These are phyloP conservation scores for Monosporascus cannonballus DNA, from an alignment of 2,329 filamentous ascomycete genomes.

Conservation along the genomic window DNA sequence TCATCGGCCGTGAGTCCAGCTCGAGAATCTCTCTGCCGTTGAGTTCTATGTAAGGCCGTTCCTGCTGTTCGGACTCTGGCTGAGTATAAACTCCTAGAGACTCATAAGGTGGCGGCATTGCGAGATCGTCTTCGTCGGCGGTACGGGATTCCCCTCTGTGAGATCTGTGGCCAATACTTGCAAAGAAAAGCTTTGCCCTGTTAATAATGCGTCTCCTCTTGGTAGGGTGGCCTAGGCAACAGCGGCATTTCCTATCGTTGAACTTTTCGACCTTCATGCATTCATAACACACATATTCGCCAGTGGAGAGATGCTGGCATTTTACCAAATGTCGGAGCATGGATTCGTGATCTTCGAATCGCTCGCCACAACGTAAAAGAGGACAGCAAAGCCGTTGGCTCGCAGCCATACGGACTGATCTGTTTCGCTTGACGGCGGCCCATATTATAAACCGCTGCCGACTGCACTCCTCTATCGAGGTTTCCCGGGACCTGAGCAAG, in stretches of 20 bases:
- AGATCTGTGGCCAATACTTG: slow-evolving; percentile 43
- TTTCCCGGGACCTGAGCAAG: slow-evolving; percentile 35
- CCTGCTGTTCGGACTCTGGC: slow-evolving; percentile 7
- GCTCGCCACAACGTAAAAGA: slow-evolving; percentile 43
- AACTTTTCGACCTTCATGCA: slow-evolving; percentile 47
- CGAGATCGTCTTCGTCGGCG: slow-evolving; percentile 26
- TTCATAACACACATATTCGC: slow-evolving; percentile 52
- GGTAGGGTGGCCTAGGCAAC: slow-evolving; percentile 43
- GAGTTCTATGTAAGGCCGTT: slow-evolving; percentile 34
- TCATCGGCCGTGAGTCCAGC: slow-evolving; percentile 42
- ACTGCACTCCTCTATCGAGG: slow-evolving; percentile 42
- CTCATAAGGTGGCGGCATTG: slow-evolving; percentile 39
- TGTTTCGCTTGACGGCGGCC: slow-evolving; percentile 50
- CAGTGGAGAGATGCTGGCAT: slow-evolving; percentile 41
- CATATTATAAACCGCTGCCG: slow-evolving; percentile 51
- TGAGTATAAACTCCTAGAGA: slow-evolving; percentile 29
- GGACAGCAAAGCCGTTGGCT: slow-evolving; percentile 47
- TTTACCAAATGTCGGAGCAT: slow-evolving; percentile 48
- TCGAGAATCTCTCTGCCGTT: slow-evolving; percentile 46
- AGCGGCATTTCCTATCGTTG: slow-evolving; percentile 44
- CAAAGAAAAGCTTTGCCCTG: slow-evolving; percentile 49
- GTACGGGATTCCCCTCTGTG: slow-evolving; percentile 27
- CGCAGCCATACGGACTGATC: slow-evolving; percentile 38
- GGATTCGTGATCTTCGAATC: slow-evolving; percentile 44
- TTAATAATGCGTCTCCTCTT: slow-evolving; percentile 46